phyloP scores from a whole-genome alignment of 208 protist species.

The Leishmania martiniquensis region DNA sequence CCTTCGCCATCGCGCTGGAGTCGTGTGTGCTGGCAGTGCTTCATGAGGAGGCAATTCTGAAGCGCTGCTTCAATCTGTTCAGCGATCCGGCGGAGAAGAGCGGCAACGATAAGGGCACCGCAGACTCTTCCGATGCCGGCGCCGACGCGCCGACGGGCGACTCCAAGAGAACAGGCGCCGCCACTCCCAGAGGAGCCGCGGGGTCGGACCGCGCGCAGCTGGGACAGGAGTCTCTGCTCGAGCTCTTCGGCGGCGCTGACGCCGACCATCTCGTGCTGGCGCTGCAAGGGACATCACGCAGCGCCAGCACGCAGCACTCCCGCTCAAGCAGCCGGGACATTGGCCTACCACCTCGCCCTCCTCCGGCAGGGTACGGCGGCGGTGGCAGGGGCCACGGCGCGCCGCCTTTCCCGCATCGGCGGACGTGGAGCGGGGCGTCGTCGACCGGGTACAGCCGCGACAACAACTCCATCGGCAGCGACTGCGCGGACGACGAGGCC shows the following conservation, averaged over 20 bases:
- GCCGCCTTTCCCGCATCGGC: conserved; percentile 23
- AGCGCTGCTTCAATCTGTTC: conserved; percentile 64
- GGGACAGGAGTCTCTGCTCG: conserved; percentile 64
- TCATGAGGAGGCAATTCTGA: conserved; percentile 72
- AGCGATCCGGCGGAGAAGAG: conserved; percentile 4
- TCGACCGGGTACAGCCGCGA: conserved; percentile 16
- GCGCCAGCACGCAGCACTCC: conserved; percentile 21
- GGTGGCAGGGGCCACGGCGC: conserved; percentile 3
- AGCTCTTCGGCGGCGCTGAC: conserved; percentile 75
- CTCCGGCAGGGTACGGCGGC: conserved; percentile 18
- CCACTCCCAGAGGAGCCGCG: not conserved
- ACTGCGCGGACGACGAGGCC: conserved; percentile 18
- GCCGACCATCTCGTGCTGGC: conserved; percentile 19
- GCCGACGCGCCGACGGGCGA: not conserved
- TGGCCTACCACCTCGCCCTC: conserved; percentile 29
- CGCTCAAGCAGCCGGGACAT: conserved; percentile 36
- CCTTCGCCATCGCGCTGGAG: conserved; percentile 81
- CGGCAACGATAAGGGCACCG: conserved; percentile 8
- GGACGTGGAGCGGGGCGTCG: conserved; percentile 26
- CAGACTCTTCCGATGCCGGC: not conserved
- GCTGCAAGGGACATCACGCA: conserved; percentile 26
- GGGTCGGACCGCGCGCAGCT: conserved; percentile 30
- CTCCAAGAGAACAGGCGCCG: not conserved
- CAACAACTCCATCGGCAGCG: conserved; percentile 21
- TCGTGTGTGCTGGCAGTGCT: conserved; percentile 57